These are phyloP conservation scores for Phalaenopsis equestris DNA, from an alignment of 106 monocot genomes.

Conservation along the genomic window DNA sequence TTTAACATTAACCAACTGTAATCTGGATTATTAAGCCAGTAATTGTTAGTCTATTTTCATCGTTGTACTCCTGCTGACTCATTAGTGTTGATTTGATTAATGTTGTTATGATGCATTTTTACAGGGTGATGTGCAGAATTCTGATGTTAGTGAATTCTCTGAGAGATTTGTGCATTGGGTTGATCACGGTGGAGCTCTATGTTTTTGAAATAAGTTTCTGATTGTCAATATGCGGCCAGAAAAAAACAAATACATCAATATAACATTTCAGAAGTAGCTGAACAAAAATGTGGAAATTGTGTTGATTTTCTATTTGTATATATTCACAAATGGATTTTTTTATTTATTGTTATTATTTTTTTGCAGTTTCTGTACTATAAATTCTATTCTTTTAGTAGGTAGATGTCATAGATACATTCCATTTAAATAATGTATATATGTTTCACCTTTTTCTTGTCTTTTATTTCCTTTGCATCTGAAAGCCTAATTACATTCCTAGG, in stretches of 20 bases:
- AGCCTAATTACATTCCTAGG: too few species aligned
- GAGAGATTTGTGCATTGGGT: constrained; percentile 30
- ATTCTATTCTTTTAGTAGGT: background rate
- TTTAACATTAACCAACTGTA: too few species aligned
- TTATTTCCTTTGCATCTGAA: too few species aligned
- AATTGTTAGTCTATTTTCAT: too few species aligned
- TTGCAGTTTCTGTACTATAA: background rate
- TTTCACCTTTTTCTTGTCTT: too few species aligned
- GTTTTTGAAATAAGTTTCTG: constrained; percentile 6
- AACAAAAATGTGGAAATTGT: background rate
- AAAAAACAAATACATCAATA: background rate
- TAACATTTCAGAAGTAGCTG: too few species aligned
- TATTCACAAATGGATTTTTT: background rate
- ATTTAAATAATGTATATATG: background rate
- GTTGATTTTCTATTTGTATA: background rate
- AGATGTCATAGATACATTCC: background rate
- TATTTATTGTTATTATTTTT: too few species aligned
- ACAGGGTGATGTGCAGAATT: background rate
- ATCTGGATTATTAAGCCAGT: too few species aligned
- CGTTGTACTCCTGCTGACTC: too few species aligned
- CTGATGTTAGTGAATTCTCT: constrained; percentile 13
- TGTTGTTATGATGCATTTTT: too few species aligned
- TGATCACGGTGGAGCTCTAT: constrained; percentile 15
- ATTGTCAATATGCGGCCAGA: background rate
- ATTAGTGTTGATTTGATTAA: too few species aligned